A percentile compares a stretch with the other conserved stretches of the same genome.
Evolutionary conservation across 2,329 filamentous ascomycete species (phyloP).

Genomic region (Apiospora saccharicola): DNA sequence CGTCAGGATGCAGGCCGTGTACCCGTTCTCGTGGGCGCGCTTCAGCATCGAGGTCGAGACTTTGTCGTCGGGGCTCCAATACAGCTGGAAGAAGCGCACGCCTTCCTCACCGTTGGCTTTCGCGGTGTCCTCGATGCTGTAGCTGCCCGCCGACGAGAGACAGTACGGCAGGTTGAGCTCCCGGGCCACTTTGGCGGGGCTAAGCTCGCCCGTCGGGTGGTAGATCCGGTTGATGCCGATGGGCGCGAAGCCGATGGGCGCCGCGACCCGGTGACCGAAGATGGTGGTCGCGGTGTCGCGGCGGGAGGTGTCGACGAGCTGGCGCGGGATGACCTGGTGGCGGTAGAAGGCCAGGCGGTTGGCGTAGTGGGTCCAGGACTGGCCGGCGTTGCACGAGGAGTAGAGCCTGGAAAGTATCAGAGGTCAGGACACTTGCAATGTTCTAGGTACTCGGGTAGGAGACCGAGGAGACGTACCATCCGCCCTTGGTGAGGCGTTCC

Average conservation of each 20-base stretch:
- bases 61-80: slow-evolving; percentile 69
- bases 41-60: slow-evolving; percentile 54
- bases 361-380: slow-evolving; percentile 58
- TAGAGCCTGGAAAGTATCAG: slow-evolving; percentile 52
- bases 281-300: slow-evolving; percentile 65
- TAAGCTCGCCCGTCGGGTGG: slow-evolving; percentile 63
- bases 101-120: slow-evolving; percentile 56
- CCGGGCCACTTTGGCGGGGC: slow-evolving; percentile 66
- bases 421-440: not conserved
- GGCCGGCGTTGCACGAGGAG: slow-evolving; percentile 63
- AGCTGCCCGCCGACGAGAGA: slow-evolving; percentile 64
- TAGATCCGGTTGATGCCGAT: slow-evolving; percentile 74
- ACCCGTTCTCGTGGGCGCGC: slow-evolving; percentile 61
- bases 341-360: slow-evolving; percentile 71
- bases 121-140: slow-evolving; percentile 64
- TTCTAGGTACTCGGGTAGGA: not conserved
- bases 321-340: slow-evolving; percentile 67
- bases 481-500: slow-evolving; percentile 61
- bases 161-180: slow-evolving; percentile 67
- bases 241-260: slow-evolving; percentile 70
- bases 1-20: slow-evolving; percentile 65
- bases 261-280: slow-evolving; percentile 65
- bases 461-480: slow-evolving; percentile 50
- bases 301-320: slow-evolving; percentile 66
- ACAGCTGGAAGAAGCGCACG: slow-evolving; percentile 68